A percentile compares a stretch with the other conserved stretches of the same genome.
phyloP scores from a whole-genome alignment of 371 early-diverging fungal genomes.

The Rhizopus microsporus region DNA sequence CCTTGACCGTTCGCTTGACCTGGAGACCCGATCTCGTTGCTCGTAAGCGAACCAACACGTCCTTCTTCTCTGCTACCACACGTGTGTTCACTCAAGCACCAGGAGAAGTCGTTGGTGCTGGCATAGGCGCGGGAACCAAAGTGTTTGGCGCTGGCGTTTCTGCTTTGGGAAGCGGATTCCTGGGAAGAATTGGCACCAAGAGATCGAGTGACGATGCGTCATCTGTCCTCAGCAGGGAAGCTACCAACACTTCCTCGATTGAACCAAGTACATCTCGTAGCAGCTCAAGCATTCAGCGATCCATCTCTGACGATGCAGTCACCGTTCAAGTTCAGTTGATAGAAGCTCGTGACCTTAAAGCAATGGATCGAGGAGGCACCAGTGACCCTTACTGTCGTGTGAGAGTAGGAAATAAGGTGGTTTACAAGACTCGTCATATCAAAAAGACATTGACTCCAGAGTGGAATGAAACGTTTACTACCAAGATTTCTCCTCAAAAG shows the following conservation, averaged over 20 bases:
- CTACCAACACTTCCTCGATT: not conserved
- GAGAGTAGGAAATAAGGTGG: constrained; percentile 58
- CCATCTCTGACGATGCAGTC: constrained; percentile 31
- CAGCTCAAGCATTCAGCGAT: constrained; percentile 9
- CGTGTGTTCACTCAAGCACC: constrained; percentile 44
- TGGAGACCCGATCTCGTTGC: constrained; percentile 53
- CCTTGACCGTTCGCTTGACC: constrained; percentile 36
- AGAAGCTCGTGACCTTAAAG: constrained; percentile 59
- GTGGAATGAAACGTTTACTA: constrained; percentile 56
- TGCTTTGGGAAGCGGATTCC: constrained; percentile 39
- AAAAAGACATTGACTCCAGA: constrained; percentile 77
- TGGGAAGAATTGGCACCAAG: constrained; percentile 31
- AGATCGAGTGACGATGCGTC: constrained; percentile 8
- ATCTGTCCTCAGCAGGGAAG: constrained; percentile 1
- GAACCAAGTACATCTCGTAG: constrained; percentile 14
- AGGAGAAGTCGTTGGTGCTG: constrained; percentile 42
- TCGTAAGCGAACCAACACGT: constrained; percentile 41
- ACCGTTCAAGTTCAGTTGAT: constrained; percentile 49
- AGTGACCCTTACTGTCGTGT: constrained; percentile 67
- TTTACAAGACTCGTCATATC: constrained; percentile 76
- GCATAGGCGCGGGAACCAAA: constrained; percentile 44
- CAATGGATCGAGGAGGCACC: constrained; percentile 62
- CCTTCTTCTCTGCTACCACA: constrained; percentile 45
- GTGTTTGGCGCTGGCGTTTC: constrained; percentile 41
- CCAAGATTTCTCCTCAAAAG: constrained; percentile 33